These are phyloP conservation scores for Mucor velutinosus DNA, from an alignment of 371 early-diverging fungal species.

Conservation along the genomic window DNA sequence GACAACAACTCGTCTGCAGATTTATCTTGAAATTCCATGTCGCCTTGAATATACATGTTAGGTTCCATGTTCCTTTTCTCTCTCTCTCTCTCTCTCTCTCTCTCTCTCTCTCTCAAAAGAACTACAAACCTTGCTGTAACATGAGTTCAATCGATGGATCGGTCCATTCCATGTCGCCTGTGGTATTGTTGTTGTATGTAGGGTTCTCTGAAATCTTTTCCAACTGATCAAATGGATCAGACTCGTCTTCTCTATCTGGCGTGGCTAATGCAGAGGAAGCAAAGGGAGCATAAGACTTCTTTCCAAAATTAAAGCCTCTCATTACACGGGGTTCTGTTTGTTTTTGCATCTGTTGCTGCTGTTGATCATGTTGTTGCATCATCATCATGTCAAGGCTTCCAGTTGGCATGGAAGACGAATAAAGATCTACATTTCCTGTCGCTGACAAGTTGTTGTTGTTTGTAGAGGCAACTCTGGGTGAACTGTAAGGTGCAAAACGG, in stretches of 20 bases:
- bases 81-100: too few relatives aligned
- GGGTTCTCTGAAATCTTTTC: neutral
- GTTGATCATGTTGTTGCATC: neutral
- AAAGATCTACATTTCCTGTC: conserved; percentile 16
- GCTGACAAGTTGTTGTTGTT: conserved; percentile 3
- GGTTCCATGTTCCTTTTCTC: neutral
- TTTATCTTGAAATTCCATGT: conserved; percentile 3
- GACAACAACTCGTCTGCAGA: conserved; percentile 12
- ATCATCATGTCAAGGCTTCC: conserved; percentile 19
- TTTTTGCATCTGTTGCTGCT: neutral
- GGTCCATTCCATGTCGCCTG: conserved; percentile 22
- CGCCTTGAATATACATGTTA: neutral
- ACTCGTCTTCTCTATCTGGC: conserved; percentile 27
- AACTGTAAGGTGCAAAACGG: conserved; percentile 30
- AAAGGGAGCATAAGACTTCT: conserved; percentile 27
- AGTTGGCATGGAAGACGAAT: conserved; percentile 27
- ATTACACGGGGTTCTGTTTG: neutral
- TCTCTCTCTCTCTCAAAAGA: too few relatives aligned
- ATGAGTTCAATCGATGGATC: conserved; percentile 18
- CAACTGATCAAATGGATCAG: conserved; percentile 20
- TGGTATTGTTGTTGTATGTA: conserved; percentile 7
- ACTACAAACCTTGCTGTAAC: conserved; percentile 16
- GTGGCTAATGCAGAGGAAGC: conserved; percentile 33
- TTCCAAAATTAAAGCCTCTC: conserved; percentile 4
- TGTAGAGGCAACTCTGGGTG: conserved; percentile 4